Conservation (phyloP, 1,139 yeast species). For the Wickerhamomyces sp. region DNA sequence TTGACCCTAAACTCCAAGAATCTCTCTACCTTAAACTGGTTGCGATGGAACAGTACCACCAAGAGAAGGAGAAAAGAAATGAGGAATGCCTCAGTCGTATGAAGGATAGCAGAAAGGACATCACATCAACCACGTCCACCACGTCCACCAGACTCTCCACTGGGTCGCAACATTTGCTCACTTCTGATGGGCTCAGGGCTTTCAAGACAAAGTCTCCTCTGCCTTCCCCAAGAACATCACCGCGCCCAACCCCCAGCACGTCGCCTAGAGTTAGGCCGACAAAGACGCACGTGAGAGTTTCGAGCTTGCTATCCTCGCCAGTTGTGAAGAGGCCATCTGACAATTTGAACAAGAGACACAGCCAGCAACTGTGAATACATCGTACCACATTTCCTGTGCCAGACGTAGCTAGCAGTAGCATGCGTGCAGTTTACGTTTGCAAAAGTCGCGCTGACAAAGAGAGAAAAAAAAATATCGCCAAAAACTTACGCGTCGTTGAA, state of each 20-base stretch:
- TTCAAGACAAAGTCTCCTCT: slow-evolving; percentile 21
- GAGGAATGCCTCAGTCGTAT: slow-evolving; percentile 11
- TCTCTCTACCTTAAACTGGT: slow-evolving; percentile 10
- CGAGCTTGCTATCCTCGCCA: neutral
- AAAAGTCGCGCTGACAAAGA: too few species aligned
- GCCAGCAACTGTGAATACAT: too few species aligned
- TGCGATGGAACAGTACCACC: slow-evolving; percentile 12
- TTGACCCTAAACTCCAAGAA: slow-evolving; percentile 7
- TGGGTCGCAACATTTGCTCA: slow-evolving; percentile 3
- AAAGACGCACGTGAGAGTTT: neutral
- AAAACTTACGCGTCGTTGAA: too few species aligned
- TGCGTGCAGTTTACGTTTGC: too few species aligned
- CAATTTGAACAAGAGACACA: slow-evolving; percentile 14
- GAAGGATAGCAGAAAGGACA: slow-evolving; percentile 7
- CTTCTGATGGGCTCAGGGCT: slow-evolving; percentile 16
- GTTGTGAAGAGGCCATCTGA: slow-evolving; percentile 17
- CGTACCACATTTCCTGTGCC: too few species aligned
- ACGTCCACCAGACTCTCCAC: neutral
- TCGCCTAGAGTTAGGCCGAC: neutral
- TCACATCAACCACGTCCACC: slow-evolving; percentile 1
- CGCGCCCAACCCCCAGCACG: slow-evolving; percentile 12
- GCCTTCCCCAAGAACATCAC: slow-evolving; percentile 11
- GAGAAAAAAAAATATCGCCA: too few species aligned
- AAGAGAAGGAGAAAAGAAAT: slow-evolving; percentile 13
- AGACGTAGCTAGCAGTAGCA: too few species aligned